Base-by-base conservation (phyloP, 305 asterid genomes). In the Fraxinus angustifolia region DNA sequence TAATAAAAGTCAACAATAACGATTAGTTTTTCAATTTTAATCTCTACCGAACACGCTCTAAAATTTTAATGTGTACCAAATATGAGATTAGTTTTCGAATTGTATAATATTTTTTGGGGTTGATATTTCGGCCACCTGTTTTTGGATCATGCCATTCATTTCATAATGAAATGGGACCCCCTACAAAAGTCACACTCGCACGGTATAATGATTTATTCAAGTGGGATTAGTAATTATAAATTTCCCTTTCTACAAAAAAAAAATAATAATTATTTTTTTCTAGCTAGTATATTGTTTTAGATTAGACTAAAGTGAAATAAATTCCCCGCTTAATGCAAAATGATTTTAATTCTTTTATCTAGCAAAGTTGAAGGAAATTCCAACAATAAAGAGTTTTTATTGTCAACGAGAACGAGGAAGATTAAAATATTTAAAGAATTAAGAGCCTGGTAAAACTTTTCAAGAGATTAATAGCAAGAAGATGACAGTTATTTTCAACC, bases 1-100 rank as follows among this genome's bases (percentile, higher is more conserved):
- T 23, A 23, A 23, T 23, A 23, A 23, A 23, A 23, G 26, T 23
- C 26, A 23, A 23, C 26, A 23, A 23, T 23, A 23, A 23, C 26
- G 26, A 23, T 23, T 23, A 23, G 26, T 23, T 23, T 23, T 23
- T 23, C 26, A 23, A 23, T 23, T 23, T 23, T 23, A 23, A 23
- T 23, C 26, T 23, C 26, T 23, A 23, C 1, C 26, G 26, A 23
- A 23, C 26, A 23, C 0, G 26, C 26, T 23, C 26, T 23, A 23
- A 23, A 23, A 23, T 23, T 23, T 23, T 23, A 23, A 23, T 23
- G 26, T 23, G 26, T 23, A 23, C 26, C 26, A 23, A 23, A 23
- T 23, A 23, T 23, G 26, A 23, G 76, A 88, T 82, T 84, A 70
- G 5, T 60, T 21, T 60, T 60, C 14, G 1, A 33, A 6, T 48